Evolutionary conservation across 352 stramenopile genomes (phyloP), one percentile per base, ranked within the genome.

Genomic region (Elongisporangium undulatum): DNA sequence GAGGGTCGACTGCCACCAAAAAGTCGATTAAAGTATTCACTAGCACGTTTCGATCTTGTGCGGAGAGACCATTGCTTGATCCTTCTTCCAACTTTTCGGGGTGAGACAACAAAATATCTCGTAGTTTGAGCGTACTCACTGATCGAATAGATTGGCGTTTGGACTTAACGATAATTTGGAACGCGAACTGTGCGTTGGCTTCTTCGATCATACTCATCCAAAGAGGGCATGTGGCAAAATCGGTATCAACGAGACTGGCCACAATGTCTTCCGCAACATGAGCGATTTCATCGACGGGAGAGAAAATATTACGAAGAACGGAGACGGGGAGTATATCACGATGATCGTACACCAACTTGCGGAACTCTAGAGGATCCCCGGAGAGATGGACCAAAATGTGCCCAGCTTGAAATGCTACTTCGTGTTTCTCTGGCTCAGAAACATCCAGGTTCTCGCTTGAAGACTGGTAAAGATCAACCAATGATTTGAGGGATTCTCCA

Each of bases 221-320:
- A n/a, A 94, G 57, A 8, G 85, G 85, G 51, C 85, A 94, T 24
- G 82, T 92, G 13, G 82, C 79, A 53, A 91, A 94, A 57, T 94
- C 85, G 13, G 82, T 89, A 56, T 88, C 80, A 15, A 92, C 85
- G 9, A 94, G 75, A 41, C 88, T 87, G 15, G 85, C 60, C 4
- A 92, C 78, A 12, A 92, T 87, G 49, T 89, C 74, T 59, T 92
- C 85, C 0, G 85, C 85, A 6, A 71, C 87, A 16, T 74, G 59
- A 4, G 80, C 72, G 4, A 92, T 77, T 17, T 85, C 73, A 2
- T 73, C 67, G 10, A 68, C 50, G 4, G 72, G 45, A 7, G 82
- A 87, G 29, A 92, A 56, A 17, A 94, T 75, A 58, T 91, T 94
- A 26, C 72, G 41, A 16, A 94, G 64, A 57, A 94, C 87, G 13